These are phyloP conservation scores for Phytopythium delawarense DNA, from an alignment of 352 stramenopile species.

Conservation along the genomic window DNA sequence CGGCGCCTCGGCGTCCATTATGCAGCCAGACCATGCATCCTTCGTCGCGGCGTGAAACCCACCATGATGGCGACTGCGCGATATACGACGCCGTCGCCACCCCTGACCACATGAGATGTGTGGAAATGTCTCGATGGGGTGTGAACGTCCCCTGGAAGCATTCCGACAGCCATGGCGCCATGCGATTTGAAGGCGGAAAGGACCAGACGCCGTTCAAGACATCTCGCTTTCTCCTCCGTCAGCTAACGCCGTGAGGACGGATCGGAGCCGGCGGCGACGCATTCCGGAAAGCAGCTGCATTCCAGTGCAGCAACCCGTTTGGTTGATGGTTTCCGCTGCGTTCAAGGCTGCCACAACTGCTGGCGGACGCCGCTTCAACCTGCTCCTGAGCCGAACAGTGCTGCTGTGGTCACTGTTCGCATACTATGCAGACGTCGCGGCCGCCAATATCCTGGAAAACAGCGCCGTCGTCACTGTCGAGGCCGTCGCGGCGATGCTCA, in stretches of 20 bases:
- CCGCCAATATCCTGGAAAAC: not conserved
- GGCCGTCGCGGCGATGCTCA: slow-evolving; percentile 24
- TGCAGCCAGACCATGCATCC: not conserved
- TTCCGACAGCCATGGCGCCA: not conserved
- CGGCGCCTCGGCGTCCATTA: not conserved
- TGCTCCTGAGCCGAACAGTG: not conserved
- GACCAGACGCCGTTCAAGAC: not conserved
- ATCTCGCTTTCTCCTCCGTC: no score
- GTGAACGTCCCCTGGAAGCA: not conserved
- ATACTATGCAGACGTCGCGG: not conserved
- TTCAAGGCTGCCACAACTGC: not conserved
- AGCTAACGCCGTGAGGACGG: not conserved
- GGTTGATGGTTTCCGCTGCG: not conserved
- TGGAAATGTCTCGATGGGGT: not conserved
- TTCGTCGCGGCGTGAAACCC: not conserved
- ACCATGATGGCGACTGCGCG: not conserved
- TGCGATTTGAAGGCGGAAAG: not conserved
- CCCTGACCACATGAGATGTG: not conserved
- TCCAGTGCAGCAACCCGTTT: not conserved
- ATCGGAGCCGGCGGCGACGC: not conserved
- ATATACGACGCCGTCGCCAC: not conserved
- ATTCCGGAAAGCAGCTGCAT: not conserved
- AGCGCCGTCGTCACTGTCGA: slow-evolving; percentile 18
- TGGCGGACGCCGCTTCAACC: not conserved
- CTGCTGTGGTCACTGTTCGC: not conserved